phyloP scores from a whole-genome alignment of 164 flowering plant species.

The Sedum album region DNA sequence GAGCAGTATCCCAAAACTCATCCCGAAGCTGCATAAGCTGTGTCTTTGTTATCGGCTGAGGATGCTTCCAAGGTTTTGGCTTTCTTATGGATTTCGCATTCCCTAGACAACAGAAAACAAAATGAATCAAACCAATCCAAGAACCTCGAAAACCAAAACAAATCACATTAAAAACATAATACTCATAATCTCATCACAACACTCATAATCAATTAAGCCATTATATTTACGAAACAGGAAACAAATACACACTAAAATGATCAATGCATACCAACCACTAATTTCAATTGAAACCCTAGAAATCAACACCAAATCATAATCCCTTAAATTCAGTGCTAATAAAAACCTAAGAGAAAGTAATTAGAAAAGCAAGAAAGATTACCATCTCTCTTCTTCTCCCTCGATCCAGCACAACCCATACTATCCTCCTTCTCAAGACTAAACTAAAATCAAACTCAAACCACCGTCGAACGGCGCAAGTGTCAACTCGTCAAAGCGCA shows the following conservation, averaged over 20 bases:
- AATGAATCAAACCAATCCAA: neutral
- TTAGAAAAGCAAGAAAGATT: neutral
- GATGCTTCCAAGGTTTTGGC: slow-evolving; percentile 86
- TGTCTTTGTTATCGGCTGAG: slow-evolving; percentile 63
- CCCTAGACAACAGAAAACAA: slow-evolving; percentile 23
- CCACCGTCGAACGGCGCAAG: too few relatives aligned
- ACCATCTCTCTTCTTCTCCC: slow-evolving; percentile 43
- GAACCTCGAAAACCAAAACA: neutral
- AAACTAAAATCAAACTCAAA: neutral
- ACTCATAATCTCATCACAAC: neutral
- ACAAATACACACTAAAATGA: neutral
- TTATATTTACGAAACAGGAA: neutral
- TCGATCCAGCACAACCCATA: slow-evolving; percentile 47
- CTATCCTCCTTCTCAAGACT: neutral
- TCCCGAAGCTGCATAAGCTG: slow-evolving; percentile 78
- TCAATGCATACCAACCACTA: neutral
- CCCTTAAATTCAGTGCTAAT: neutral
- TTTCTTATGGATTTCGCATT: slow-evolving; percentile 54
- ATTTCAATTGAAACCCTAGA: neutral
- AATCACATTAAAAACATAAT: neutral
- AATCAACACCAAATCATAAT: neutral
- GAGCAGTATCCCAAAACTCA: slow-evolving; percentile 98
- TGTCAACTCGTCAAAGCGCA: neutral
- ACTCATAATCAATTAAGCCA: neutral
- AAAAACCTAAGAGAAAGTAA: neutral